Evolutionary conservation across 345 rosid genomes (phyloP).

Genomic region (Bruguiera parviflora): DNA sequence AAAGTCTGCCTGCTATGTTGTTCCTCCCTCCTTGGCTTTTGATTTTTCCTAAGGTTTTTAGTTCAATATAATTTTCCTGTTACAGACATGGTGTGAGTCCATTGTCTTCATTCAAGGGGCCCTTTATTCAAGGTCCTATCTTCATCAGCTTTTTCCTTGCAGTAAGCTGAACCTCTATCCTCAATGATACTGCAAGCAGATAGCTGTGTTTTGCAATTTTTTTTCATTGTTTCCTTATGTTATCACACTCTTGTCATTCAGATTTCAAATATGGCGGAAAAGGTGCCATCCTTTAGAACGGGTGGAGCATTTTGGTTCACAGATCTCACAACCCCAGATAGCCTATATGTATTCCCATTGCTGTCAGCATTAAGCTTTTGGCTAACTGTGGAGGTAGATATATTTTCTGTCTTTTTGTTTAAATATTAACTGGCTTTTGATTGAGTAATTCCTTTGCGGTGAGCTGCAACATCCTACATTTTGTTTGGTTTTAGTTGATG

Average conservation of each 20-base stretch:
- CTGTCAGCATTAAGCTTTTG: slow-evolving; percentile 61
- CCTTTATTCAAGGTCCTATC: slow-evolving; percentile 72
- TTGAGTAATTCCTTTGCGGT: background rate
- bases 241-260: slow-evolving; percentile 18
- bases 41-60: background rate
- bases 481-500: too few relatives aligned
- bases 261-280: slow-evolving; percentile 84
- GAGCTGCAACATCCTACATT: too few relatives aligned
- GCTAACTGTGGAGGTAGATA: slow-evolving; percentile 78
- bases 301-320: slow-evolving; percentile 86
- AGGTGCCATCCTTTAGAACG: slow-evolving; percentile 72
- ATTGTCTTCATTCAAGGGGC: slow-evolving; percentile 76
- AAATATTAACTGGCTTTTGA: background rate
- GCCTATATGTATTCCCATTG: slow-evolving; percentile 63
- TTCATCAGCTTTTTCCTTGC: slow-evolving; percentile 79
- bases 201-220: background rate
- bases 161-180: slow-evolving; percentile 42
- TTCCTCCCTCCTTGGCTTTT: background rate
- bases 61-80: slow-evolving; percentile 15
- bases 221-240: slow-evolving; percentile 4
- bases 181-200: background rate
- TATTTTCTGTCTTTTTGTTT: background rate
- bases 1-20: background rate
- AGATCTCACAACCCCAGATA: slow-evolving; percentile 72
- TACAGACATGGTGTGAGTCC: slow-evolving; percentile 82